phyloP scores from a whole-genome alignment of 768 basidiomycete species.

The Termitomyces eurrhizus region DNA sequence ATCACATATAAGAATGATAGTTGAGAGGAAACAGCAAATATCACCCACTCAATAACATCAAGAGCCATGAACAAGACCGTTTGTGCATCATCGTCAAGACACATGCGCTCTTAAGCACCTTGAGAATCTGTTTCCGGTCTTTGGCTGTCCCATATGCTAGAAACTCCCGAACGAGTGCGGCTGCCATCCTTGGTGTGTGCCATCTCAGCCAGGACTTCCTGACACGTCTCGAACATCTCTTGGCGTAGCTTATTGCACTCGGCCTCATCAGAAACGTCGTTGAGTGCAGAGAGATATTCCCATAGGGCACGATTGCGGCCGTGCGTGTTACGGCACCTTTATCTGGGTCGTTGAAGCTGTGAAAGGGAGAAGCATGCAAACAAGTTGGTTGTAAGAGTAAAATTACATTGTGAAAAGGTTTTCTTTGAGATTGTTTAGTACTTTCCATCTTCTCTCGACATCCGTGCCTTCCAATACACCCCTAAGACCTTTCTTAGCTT shows the following conservation, averaged over 20 bases:
- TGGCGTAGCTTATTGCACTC: constrained; percentile 72
- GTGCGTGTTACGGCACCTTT: constrained; percentile 86
- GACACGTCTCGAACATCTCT: constrained; percentile 84
- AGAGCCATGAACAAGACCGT: constrained; percentile 86
- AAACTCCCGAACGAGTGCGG: constrained; percentile 77
- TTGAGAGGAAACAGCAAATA: background rate
- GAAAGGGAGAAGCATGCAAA: constrained; percentile 3
- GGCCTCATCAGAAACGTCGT: constrained; percentile 50
- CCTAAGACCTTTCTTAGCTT: constrained; percentile 60
- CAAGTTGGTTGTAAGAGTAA: background rate
- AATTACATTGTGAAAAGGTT: constrained; percentile 73
- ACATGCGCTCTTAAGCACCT: constrained; percentile 88
- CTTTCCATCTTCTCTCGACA: constrained; percentile 59
- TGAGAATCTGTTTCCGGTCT: constrained; percentile 91
- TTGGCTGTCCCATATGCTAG: constrained; percentile 82
- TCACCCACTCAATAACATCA: constrained; percentile 80
- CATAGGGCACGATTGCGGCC: constrained; percentile 80
- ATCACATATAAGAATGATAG: background rate
- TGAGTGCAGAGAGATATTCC: constrained; percentile 75
- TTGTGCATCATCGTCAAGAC: constrained; percentile 86
- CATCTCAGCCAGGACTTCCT: constrained; percentile 86
- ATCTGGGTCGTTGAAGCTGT: constrained; percentile 87
- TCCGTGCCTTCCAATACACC: constrained; percentile 66
- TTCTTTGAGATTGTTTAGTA: constrained; percentile 67
- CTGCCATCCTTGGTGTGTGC: constrained; percentile 94